These are phyloP conservation scores for Solanum sitiens DNA, from an alignment of 257 asterid species.

Conservation along the genomic window DNA sequence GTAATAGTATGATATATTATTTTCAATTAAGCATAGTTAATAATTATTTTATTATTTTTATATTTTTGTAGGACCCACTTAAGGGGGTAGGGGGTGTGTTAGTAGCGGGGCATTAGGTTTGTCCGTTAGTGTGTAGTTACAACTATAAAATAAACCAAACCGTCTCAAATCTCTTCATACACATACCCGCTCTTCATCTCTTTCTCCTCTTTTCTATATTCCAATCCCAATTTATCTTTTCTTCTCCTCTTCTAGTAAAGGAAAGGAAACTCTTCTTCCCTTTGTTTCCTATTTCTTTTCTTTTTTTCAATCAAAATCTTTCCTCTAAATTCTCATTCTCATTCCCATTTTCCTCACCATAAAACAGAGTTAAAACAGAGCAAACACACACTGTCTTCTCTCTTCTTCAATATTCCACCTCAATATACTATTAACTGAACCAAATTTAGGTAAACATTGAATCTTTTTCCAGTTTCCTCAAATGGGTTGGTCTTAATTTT, in stretches of 20 bases:
- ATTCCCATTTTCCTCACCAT: neutral
- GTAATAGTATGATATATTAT: neutral
- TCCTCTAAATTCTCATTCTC: neutral
- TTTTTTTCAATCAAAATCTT: neutral
- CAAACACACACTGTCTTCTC: constrained; percentile 9
- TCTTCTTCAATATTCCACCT: neutral
- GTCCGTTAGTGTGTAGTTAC: constrained; percentile 34
- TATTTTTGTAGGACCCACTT: neutral
- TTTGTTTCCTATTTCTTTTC: neutral
- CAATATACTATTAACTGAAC: neutral
- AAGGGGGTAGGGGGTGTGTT: neutral
- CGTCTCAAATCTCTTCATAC: constrained; percentile 30
- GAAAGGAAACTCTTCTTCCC: neutral
- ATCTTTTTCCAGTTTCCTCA: neutral
- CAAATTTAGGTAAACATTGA: neutral
- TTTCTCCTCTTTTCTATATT: neutral
- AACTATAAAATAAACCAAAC: constrained; percentile 53
- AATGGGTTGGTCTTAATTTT: neutral
- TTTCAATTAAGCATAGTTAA: neutral
- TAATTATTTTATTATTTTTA: neutral
- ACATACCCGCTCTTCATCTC: constrained; percentile 3
- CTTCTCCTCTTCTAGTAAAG: neutral
- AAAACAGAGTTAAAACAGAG: neutral
- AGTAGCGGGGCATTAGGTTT: constrained; percentile 10
- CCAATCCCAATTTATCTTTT: neutral